These are phyloP conservation scores for Onygenales sp. DNA, from an alignment of 2,329 filamentous ascomycete genomes.

Conservation along the genomic window DNA sequence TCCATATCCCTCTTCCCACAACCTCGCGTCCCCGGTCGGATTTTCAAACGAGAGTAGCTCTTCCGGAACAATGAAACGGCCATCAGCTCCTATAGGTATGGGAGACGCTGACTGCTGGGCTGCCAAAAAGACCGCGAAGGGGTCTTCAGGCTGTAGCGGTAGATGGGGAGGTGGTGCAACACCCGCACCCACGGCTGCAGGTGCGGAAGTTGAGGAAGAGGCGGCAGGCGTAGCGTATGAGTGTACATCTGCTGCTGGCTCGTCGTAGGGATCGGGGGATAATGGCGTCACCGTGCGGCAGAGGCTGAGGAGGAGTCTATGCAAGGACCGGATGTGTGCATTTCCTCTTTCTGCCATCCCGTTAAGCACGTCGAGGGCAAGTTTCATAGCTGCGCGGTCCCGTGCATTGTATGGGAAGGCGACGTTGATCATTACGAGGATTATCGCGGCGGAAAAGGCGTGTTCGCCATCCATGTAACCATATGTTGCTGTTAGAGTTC, in stretches of 20 bases:
- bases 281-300: conserved; percentile 20
- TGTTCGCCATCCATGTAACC: conserved; percentile 51
- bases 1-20: conserved; percentile 34
- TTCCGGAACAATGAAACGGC: neutral
- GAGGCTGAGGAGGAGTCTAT: conserved; percentile 30
- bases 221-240: conserved; percentile 4
- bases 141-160: neutral
- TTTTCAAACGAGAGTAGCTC: conserved; percentile 22
- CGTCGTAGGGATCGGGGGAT: conserved; percentile 4
- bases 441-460: conserved; percentile 44
- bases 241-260: neutral
- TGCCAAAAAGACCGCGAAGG: conserved; percentile 2
- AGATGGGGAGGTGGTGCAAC: conserved; percentile 8
- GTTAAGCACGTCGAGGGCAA: conserved; percentile 37
- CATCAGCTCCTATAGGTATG: neutral
- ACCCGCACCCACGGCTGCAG: neutral
- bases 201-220: conserved; percentile 9
- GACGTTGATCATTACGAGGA: conserved; percentile 47
- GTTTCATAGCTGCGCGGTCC: conserved; percentile 38
- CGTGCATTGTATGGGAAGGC: conserved; percentile 39
- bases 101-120: neutral
- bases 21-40: conserved; percentile 27
- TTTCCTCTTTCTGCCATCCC: conserved; percentile 47
- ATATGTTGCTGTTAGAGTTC: conserved; percentile 36
- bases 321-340: conserved; percentile 36